Evolutionary conservation across 2,329 filamentous ascomycete species (phyloP).

Genomic region (Pyrenophora seminiperda): DNA sequence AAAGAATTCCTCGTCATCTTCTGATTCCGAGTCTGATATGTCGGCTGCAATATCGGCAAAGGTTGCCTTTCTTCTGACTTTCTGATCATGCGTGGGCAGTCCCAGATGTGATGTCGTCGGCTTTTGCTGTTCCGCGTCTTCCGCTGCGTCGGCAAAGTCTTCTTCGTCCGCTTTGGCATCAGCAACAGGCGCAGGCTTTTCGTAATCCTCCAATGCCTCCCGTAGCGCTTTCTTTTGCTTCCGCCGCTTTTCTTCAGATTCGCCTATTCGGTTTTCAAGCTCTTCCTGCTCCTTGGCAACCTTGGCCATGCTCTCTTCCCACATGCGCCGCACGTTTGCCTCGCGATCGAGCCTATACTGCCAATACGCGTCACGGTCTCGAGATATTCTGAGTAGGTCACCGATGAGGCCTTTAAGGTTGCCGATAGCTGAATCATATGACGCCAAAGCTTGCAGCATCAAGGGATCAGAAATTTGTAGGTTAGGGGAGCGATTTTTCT

Average conservation of each 20-base stretch:
- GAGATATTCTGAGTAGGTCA: constrained; percentile 87
- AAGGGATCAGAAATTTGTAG: constrained; percentile 76
- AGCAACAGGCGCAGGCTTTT: constrained; percentile 24
- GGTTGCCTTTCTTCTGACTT: constrained; percentile 64
- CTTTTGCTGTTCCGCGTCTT: constrained; percentile 43
- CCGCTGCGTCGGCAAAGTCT: constrained; percentile 42
- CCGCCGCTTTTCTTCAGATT: constrained; percentile 88
- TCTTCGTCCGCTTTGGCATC: constrained; percentile 31
- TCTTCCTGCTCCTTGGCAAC: constrained; percentile 95
- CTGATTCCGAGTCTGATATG: constrained; percentile 71
- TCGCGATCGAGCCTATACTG: constrained; percentile 93
- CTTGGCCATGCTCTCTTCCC: constrained; percentile 97
- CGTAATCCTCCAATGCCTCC: constrained; percentile 73
- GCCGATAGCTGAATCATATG: constrained; percentile 87
- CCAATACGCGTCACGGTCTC: constrained; percentile 95
- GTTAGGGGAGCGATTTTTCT: constrained; percentile 71
- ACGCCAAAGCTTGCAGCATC: constrained; percentile 75
- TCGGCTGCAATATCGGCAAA: constrained; percentile 71
- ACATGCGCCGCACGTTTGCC: constrained; percentile 88
- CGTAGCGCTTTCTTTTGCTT: constrained; percentile 87
- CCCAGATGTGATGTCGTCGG: constrained; percentile 26
- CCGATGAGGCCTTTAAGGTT: constrained; percentile 84
- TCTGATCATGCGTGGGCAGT: constrained; percentile 18
- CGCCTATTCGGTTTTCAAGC: constrained; percentile 82
- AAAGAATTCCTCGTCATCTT: constrained; percentile 92